A percentile compares a stretch with the other conserved stretches of the same genome.
phyloP scores from a whole-genome alignment of 2,329 filamentous ascomycete genomes.

The Cercospora sp. region DNA sequence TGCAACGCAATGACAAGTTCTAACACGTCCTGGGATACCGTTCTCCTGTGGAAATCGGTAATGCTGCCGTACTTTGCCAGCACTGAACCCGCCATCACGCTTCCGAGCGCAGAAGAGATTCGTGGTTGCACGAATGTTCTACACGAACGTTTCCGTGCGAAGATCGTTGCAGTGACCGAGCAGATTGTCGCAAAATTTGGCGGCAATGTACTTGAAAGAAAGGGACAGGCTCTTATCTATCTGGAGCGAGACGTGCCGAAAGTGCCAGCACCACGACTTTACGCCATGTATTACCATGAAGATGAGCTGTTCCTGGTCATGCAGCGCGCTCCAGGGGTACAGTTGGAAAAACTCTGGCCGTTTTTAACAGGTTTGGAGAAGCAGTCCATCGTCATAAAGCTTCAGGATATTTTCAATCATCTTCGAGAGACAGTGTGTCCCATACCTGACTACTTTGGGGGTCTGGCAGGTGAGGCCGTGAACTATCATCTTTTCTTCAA shows the following conservation, averaged over 20 bases:
- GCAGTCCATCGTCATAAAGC: neutral
- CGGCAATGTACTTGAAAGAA: neutral
- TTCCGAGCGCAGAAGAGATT: slow-evolving; percentile 11
- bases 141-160: neutral
- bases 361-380: neutral
- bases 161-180: slow-evolving; percentile 2
- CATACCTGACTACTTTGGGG: neutral
- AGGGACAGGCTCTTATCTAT: slow-evolving; percentile 18
- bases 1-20: too few species aligned
- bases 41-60: neutral
- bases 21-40: too few species aligned
- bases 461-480: slow-evolving; percentile 3
- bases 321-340: slow-evolving; percentile 10
- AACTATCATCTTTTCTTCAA: slow-evolving; percentile 3
- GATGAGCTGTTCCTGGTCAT: slow-evolving; percentile 14
- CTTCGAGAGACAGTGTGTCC: slow-evolving; percentile 12
- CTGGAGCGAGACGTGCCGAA: slow-evolving; percentile 9
- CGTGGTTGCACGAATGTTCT: slow-evolving; percentile 5
- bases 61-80: neutral
- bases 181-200: slow-evolving; percentile 12
- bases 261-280: slow-evolving; percentile 8
- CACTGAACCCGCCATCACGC: neutral
- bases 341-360: slow-evolving; percentile 8
- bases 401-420: neutral
- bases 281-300: slow-evolving; percentile 13